phyloP scores from a whole-genome alignment of 2,329 filamentous ascomycete species.

The Colletotrichum noveboracense region DNA sequence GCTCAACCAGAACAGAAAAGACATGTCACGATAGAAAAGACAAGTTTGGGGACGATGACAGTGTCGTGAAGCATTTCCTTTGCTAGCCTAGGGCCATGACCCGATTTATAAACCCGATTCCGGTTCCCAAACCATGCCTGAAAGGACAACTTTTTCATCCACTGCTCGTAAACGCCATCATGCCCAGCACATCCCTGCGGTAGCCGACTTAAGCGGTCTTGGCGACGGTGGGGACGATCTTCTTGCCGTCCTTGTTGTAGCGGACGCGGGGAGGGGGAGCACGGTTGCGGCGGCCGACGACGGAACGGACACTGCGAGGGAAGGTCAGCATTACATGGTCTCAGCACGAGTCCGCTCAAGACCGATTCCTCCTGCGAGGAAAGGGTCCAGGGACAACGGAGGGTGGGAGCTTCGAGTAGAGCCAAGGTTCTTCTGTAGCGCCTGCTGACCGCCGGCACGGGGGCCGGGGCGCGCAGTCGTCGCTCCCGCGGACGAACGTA shows the following conservation, averaged over 20 bases:
- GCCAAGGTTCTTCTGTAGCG: conserved; percentile 67
- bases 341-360: conserved; percentile 11
- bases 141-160: conserved; percentile 23
- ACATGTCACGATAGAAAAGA: background rate
- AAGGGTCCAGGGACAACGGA: background rate
- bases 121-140: conserved; percentile 22
- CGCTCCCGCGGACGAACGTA: conserved; percentile 73
- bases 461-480: conserved; percentile 53
- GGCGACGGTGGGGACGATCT: conserved; percentile 85
- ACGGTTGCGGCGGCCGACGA: conserved; percentile 97
- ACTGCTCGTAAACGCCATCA: conserved; percentile 9
- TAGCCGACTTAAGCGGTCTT: conserved; percentile 53
- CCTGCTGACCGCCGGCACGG: conserved; percentile 41
- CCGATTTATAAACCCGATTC: conserved; percentile 21
- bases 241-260: conserved; percentile 99
- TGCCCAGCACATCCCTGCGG: background rate
- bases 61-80: conserved; percentile 23
- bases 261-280: conserved; percentile 95
- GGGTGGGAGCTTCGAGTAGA: conserved; percentile 39
- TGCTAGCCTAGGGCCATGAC: conserved; percentile 21
- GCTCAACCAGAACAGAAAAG: background rate
- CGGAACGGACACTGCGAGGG: conserved; percentile 84
- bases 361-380: background rate
- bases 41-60: background rate
- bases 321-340: conserved; percentile 42